Conservation (phyloP, 2,329 filamentous ascomycete genomes). For the Calonectria crousiana region DNA sequence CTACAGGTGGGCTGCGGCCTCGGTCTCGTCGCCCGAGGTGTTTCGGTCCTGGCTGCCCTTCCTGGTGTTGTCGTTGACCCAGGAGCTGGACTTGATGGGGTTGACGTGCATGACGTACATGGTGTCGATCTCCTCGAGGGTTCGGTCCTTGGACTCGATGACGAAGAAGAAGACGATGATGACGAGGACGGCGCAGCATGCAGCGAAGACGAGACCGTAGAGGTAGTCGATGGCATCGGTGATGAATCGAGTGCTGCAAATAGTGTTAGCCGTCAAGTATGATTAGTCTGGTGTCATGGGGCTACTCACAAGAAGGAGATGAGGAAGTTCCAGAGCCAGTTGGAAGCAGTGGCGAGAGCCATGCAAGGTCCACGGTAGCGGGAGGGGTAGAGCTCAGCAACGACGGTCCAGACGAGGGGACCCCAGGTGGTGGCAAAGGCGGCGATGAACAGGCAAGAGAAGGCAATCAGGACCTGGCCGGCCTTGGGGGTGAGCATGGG, state of each 20-base stretch:
- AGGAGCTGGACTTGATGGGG: conserved; percentile 58
- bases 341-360: conserved; percentile 67
- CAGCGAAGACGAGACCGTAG: conserved; percentile 79
- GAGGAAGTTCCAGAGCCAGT: conserved; percentile 76
- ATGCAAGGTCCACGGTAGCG: conserved; percentile 67
- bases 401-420: conserved; percentile 75
- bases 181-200: conserved; percentile 72
- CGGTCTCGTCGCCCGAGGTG: conserved; percentile 14
- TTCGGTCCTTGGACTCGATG: conserved; percentile 78
- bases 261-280: conserved; percentile 36
- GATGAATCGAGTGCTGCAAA: conserved; percentile 74
- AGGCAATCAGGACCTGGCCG: conserved; percentile 73
- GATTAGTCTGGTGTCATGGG: accelerated
- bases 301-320: conserved; percentile 60
- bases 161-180: conserved; percentile 81
- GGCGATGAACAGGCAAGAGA: conserved; percentile 76
- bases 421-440: conserved; percentile 79
- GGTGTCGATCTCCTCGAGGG: conserved; percentile 81
- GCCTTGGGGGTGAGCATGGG: conserved; percentile 60
- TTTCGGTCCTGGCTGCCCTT: conserved; percentile 6
- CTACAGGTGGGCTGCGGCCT: background rate
- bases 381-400: conserved; percentile 73
- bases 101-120: conserved; percentile 74
- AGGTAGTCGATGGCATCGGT: conserved; percentile 76
- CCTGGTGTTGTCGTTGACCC: conserved; percentile 30